Evolutionary conservation across 805 yeast species (phyloP), one percentile per base, ranked within the genome.

Genomic region (Kodamaea laetipori): DNA sequence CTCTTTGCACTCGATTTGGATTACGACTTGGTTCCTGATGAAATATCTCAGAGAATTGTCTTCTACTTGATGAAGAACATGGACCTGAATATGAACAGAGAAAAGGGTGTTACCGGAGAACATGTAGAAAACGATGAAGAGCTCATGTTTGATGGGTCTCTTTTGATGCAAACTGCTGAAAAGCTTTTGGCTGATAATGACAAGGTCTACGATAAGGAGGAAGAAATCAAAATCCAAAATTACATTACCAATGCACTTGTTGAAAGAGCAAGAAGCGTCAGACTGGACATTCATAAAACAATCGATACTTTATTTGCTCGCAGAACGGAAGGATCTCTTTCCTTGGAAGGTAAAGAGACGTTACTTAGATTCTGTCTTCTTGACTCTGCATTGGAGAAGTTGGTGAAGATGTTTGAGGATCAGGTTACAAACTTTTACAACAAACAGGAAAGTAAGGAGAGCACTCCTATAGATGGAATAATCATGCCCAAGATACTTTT

Each of bases 91-190:
- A 59, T 76, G 52, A 71, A 65, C 64, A 15, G 15, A 11, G 37
- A 33, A 17, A 33, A 33, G 26, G 23, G 37, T 17, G 73, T 81
- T 11, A 65, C 89, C 25, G 77, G 81, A 40, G 79, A 82, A 11
- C 63, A 85, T 51, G 70, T 84, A 37, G 90, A 86, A 53, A 74
- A 74, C 45, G 81, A 74, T 15, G 74, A 70, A 58, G 92, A 86
- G 50, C 68, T 86, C 38, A 73, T 86, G 60, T 84, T 82, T 58
- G 92, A 85, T 64, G 94, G 92, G 4, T 76, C 89, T 0, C 66
- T 86, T 44, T 70, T 86, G 38, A 82, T 88, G 54, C 84, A 83
- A 58, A 77, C 88, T 2, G 92, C 90, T 0, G 89, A 82, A 48
- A 77, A 79, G 46, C 61, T 86, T 43, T 61, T 86, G 43, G 77